Conservation (phyloP, 192 early-diverging fungal species). For the Coemansia sp. region DNA sequence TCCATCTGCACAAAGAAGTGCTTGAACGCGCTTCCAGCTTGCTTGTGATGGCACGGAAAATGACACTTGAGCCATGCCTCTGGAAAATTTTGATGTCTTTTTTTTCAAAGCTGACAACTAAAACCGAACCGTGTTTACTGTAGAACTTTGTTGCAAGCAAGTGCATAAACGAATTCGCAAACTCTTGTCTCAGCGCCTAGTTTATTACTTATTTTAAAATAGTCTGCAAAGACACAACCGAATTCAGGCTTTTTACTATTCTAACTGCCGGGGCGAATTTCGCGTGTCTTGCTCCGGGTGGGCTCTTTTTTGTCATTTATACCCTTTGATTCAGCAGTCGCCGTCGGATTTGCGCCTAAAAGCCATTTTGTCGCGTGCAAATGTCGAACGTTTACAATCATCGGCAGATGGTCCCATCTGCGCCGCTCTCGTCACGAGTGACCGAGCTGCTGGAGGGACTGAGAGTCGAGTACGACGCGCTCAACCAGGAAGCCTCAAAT, state of each 20-base stretch:
- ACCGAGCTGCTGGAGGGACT: constrained; percentile 82
- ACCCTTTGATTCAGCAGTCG: background rate
- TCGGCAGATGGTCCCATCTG: constrained; percentile 72
- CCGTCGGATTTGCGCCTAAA: constrained; percentile 1
- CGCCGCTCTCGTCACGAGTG: constrained; percentile 61
- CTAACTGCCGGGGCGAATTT: too few species aligned
- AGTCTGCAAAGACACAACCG: background rate
- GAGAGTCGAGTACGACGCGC: constrained; percentile 72
- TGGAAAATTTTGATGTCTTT: constrained; percentile 4
- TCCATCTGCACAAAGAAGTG: too few species aligned
- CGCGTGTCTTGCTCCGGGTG: background rate
- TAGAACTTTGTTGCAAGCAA: background rate
- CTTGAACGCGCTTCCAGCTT: too few species aligned
- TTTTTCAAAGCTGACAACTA: background rate
- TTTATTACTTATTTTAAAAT: background rate
- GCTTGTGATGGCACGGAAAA: too few species aligned
- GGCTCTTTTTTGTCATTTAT: background rate
- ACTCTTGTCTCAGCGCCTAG: background rate
- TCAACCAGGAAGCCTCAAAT: constrained; percentile 70
- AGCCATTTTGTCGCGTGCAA: constrained; percentile 6
- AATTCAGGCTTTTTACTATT: background rate
- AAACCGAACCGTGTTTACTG: background rate
- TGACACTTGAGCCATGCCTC: background rate
- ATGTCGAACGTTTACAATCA: constrained; percentile 80
- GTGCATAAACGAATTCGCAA: background rate